These are phyloP conservation scores for Solioccasus polychromus DNA, from an alignment of 768 basidiomycete genomes.

Conservation along the genomic window DNA sequence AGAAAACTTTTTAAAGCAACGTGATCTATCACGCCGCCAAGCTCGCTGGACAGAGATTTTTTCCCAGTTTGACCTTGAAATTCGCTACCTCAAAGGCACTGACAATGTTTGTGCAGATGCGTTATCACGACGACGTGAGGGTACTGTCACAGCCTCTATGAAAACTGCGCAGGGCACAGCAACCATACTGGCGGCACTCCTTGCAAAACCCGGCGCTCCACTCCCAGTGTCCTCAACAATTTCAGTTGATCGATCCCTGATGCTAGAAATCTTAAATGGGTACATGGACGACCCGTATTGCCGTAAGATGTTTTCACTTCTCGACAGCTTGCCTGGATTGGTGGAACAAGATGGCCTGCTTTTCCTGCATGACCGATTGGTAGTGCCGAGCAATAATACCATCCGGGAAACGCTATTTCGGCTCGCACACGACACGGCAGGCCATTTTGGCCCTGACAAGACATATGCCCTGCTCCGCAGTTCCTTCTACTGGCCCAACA, in stretches of 20 bases:
- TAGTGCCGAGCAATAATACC: constrained; percentile 7
- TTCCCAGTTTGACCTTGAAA: constrained; percentile 33
- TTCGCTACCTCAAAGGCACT: constrained; percentile 37
- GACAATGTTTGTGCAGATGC: constrained; percentile 42
- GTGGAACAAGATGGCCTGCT: background rate
- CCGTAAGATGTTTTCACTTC: background rate
- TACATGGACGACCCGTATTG: constrained; percentile 13
- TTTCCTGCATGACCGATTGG: constrained; percentile 2
- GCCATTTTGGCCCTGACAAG: constrained; percentile 37
- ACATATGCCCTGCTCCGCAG: constrained; percentile 20
- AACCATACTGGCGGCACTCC: background rate
- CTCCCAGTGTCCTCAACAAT: background rate
- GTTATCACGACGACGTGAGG: constrained; percentile 35
- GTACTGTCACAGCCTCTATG: too few relatives aligned
- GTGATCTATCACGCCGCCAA: constrained; percentile 33
- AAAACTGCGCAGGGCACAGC: background rate
- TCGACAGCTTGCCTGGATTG: background rate
- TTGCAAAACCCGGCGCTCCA: too few relatives aligned
- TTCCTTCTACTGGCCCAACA: constrained; percentile 24
- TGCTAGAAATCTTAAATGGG: background rate
- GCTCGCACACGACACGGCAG: constrained; percentile 28
- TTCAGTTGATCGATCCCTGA: background rate
- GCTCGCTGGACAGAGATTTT: constrained; percentile 41
- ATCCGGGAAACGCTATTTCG: constrained; percentile 19
- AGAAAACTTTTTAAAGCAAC: constrained; percentile 28